Evolutionary conservation across 306 rosid genomes (phyloP).

Genomic region (Carpinus fangiana): DNA sequence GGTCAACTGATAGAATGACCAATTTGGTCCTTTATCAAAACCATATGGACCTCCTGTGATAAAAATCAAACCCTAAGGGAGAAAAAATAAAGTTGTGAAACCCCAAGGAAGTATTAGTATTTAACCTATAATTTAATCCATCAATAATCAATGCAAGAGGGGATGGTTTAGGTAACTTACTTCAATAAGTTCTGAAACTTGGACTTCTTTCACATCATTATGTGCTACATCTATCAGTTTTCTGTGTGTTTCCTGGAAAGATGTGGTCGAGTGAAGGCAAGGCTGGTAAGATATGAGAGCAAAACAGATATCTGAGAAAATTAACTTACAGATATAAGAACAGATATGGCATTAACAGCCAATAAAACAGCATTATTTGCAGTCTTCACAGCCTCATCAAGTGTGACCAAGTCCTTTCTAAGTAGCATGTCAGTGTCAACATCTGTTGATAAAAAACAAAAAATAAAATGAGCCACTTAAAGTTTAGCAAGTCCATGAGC

Average conservation of each 20-base stretch:
- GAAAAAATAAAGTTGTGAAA: too few species aligned
- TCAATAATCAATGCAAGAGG: not conserved
- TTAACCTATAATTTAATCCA: not conserved
- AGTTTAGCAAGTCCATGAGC: not conserved
- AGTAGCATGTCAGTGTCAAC: constrained; percentile 79
- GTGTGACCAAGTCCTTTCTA: constrained; percentile 83
- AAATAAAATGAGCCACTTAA: constrained; percentile 11
- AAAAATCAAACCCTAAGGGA: too few species aligned
- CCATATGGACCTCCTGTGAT: too few species aligned
- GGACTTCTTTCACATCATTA: constrained; percentile 42
- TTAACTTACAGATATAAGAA: constrained; percentile 73
- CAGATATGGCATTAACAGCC: constrained; percentile 73
- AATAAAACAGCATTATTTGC: constrained; percentile 87
- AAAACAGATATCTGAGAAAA: constrained; percentile 24
- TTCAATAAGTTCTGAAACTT: constrained; percentile 51
- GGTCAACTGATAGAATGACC: too few species aligned
- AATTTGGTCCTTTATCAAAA: too few species aligned
- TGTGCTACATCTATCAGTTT: constrained; percentile 52
- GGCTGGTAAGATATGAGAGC: constrained; percentile 22
- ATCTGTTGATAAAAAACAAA: constrained; percentile 46
- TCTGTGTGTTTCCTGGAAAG: constrained; percentile 60
- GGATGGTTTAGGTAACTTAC: constrained; percentile 47
- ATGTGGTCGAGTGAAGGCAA: constrained; percentile 27
- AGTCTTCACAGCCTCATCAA: constrained; percentile 91
- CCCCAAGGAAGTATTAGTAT: too few species aligned